Percentiles rank a stretch among this genome's conserved stretches.
Evolutionary conservation across 768 basidiomycete genomes (phyloP).

Genomic region (Dictyophora rubrovolvata): DNA sequence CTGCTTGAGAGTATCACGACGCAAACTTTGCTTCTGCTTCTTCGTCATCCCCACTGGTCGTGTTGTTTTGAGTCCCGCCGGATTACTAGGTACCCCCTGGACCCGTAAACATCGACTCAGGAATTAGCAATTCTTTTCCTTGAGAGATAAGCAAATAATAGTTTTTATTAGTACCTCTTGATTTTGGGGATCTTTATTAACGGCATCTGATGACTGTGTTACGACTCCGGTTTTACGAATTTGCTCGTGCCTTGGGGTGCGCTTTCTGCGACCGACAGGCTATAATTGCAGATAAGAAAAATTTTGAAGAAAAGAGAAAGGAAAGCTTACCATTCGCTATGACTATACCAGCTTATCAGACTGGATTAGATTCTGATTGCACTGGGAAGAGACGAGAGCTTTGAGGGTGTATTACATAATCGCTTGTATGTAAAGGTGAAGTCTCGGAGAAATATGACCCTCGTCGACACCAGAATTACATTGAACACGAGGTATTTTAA

Average conservation of each 20-base stretch:
- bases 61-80: constrained; percentile 14
- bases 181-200: neutral
- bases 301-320: neutral
- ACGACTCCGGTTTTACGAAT: neutral
- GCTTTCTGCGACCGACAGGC: constrained; percentile 29
- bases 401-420: neutral
- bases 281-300: neutral
- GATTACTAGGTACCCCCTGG: neutral
- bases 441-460: neutral
- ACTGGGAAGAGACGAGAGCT: neutral
- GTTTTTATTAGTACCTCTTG: too few relatives aligned
- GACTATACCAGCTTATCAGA: neutral
- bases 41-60: constrained; percentile 35
- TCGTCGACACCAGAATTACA: neutral
- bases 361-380: neutral
- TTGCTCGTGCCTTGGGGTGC: constrained; percentile 37
- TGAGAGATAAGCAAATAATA: too few relatives aligned
- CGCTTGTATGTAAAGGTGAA: neutral
- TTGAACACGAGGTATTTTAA: too few relatives aligned
- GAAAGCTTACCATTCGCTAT: neutral
- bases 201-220: neutral
- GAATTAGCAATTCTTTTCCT: too few relatives aligned
- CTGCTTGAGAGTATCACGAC: constrained; percentile 58
- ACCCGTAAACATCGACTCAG: too few relatives aligned
- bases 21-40: constrained; percentile 56